Base-by-base conservation (phyloP, 768 basidiomycete species). In the Boletus tylopilopsis region DNA sequence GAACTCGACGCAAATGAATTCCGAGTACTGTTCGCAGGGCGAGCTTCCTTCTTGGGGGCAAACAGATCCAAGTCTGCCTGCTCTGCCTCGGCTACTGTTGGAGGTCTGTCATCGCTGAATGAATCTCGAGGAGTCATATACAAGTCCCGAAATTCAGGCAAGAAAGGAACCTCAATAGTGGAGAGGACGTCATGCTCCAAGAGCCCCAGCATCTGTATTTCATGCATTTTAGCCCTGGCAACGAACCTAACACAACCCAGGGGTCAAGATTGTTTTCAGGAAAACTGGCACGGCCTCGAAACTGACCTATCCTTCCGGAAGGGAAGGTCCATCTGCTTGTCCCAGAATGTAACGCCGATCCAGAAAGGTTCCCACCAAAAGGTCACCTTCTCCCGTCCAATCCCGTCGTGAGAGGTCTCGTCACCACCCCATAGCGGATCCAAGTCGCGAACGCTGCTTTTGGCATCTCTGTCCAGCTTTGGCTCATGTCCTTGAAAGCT, bases 301-400 rank as follows among this genome's bases (percentile, higher is more conserved):
- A 49, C 51, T 59, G 49, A 88, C 89, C 90, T 79, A 66, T 91
- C 90, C 57, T 73, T 69, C 42, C 90, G 76, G 59, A 93, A 84
- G 1, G 91, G 91, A 37, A 90, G 64, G 71, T 93, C 86, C 79
- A 89, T 84, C 58, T 91, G 90, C 52, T 76, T 82, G 60, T 93
- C 90, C 90, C 90, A 92, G 66, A 89, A 91, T 11, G 82, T 84
- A 3, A 87, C 78, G 1, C 79, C 83, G 42, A 89, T 76, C 84
- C 89, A 92, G 56, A 92, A 92, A 4, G 90, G 90, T 59, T 92
- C 88, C 90, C 90, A 93, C 84, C 86, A 93, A 62, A 87, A 87
- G 1, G 77, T 80, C 55, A 74, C 78, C 63, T 79, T 75, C 43
- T 76, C 70, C 57, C 59, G 67, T 46, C 45, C 64, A 39, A 46